Evolutionary conservation across 2,329 filamentous ascomycete genomes (phyloP).

Genomic region (Chrysosporium queenslandicum): DNA sequence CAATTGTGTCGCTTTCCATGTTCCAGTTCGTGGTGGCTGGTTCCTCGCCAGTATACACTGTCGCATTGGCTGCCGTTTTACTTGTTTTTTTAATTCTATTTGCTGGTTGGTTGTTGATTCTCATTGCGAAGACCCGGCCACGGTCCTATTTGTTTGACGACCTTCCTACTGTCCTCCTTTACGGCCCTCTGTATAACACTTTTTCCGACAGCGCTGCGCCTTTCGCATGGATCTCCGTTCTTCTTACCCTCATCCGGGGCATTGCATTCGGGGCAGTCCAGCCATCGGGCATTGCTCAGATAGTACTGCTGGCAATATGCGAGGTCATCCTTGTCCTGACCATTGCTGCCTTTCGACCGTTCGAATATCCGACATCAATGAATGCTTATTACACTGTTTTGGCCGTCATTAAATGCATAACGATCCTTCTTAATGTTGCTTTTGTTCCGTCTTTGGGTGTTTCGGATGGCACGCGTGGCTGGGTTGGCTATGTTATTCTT

Average conservation of each 20-base stretch:
- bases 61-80: slow-evolving; percentile 65
- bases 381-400: slow-evolving; percentile 90
- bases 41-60: slow-evolving; percentile 57
- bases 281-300: slow-evolving; percentile 81
- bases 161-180: slow-evolving; percentile 74
- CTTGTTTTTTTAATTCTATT: slow-evolving; percentile 63
- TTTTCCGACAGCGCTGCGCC: slow-evolving; percentile 88
- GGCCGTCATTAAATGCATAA: slow-evolving; percentile 63
- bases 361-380: slow-evolving; percentile 88
- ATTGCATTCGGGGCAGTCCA: slow-evolving; percentile 89
- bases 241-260: slow-evolving; percentile 75
- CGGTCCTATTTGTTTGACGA: slow-evolving; percentile 88
- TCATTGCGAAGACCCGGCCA: slow-evolving; percentile 71
- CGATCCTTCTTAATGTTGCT: slow-evolving; percentile 64
- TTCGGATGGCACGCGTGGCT: slow-evolving; percentile 69
- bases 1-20: slow-evolving; percentile 73
- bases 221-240: slow-evolving; percentile 77
- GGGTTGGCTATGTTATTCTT: slow-evolving; percentile 89
- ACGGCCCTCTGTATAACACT: slow-evolving; percentile 93
- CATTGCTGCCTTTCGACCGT: slow-evolving; percentile 80
- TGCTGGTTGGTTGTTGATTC: slow-evolving; percentile 65
- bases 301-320: slow-evolving; percentile 84
- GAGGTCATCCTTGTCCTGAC: slow-evolving; percentile 85
- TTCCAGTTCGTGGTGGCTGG: slow-evolving; percentile 77
- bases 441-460: slow-evolving; percentile 79